phyloP scores from a whole-genome alignment of 768 basidiomycete genomes.

The Daedaleopsis nitida region DNA sequence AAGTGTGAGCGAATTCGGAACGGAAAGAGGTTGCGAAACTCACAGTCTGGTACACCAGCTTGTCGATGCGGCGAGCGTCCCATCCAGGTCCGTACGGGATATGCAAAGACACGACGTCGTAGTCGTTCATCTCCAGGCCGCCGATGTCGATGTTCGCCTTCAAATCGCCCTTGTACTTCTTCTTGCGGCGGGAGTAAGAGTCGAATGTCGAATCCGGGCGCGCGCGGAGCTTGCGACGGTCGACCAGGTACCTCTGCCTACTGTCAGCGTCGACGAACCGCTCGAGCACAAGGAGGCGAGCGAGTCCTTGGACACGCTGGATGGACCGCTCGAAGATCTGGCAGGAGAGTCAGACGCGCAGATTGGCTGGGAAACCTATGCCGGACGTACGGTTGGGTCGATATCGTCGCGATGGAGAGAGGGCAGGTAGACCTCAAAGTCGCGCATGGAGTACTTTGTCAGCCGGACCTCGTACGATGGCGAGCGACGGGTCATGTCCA shows the following conservation, averaged over 20 bases:
- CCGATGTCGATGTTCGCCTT: conserved; percentile 45
- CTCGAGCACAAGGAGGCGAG: conserved; percentile 62
- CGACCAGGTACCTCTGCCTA: conserved; percentile 49
- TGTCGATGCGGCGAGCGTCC: conserved; percentile 57
- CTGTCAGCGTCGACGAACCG: conserved; percentile 48
- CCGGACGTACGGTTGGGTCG: conserved; percentile 54
- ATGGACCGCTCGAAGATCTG: conserved; percentile 67
- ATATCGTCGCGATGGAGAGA: conserved; percentile 50
- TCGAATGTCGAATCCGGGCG: conserved; percentile 39
- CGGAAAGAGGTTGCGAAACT: conserved; percentile 18
- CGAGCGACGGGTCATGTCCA: conserved; percentile 63
- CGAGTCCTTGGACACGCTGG: conserved; percentile 56
- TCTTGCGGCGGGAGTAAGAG: conserved; percentile 34
- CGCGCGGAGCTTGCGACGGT: conserved; percentile 51
- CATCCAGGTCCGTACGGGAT: conserved; percentile 65
- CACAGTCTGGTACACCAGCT: conserved; percentile 58
- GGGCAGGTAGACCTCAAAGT: conserved; percentile 60
- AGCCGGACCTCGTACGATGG: conserved; percentile 67
- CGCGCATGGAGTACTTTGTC: conserved; percentile 56
- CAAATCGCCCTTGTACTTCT: conserved; percentile 56
- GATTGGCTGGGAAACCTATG: neutral
- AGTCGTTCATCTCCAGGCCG: conserved; percentile 57
- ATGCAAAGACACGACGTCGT: conserved; percentile 55
- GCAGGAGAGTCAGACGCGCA: neutral
- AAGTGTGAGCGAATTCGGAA: conserved; percentile 10